These are phyloP conservation scores for Ganoderma lucidum DNA, from an alignment of 1,284 basidiomycete species.

Conservation along the genomic window DNA sequence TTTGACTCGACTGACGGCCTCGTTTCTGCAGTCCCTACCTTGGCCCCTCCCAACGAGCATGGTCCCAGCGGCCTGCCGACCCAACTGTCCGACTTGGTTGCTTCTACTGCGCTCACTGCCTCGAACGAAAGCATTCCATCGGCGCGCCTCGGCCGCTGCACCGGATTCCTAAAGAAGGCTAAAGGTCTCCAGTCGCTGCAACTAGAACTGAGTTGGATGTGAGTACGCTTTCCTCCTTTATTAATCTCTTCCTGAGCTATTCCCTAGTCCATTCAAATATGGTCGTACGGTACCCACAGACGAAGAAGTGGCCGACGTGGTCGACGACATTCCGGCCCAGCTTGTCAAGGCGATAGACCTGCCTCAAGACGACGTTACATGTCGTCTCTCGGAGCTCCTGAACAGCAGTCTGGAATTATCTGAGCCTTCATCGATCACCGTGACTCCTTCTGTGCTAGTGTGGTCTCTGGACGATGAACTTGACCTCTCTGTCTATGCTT, in stretches of 20 bases:
- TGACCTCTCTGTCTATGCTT: not conserved
- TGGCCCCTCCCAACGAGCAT: conserved; percentile 59
- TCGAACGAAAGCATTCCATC: not conserved
- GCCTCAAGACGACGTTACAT: conserved; percentile 21
- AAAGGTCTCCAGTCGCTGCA: conserved; percentile 66
- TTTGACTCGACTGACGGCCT: not conserved
- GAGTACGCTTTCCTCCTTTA: conserved; percentile 31
- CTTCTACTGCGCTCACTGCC: conserved; percentile 7
- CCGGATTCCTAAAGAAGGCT: conserved; percentile 55
- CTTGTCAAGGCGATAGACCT: conserved; percentile 26
- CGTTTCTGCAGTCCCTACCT: conserved; percentile 52
- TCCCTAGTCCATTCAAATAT: conserved; percentile 52
- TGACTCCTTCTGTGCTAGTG: conserved; percentile 15
- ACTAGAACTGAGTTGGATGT: conserved; percentile 77
- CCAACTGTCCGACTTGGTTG: conserved; percentile 38
- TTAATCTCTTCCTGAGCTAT: not conserved
- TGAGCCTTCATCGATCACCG: conserved; percentile 14
- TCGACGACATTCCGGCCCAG: conserved; percentile 26
- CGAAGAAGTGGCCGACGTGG: conserved; percentile 50
- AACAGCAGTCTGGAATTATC: conserved; percentile 21
- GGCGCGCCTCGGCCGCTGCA: not conserved
- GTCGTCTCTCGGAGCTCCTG: conserved; percentile 14
- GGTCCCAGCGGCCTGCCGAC: conserved; percentile 45
- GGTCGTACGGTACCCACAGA: conserved; percentile 54
- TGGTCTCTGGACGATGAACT: conserved; percentile 14